A percentile compares a stretch with the other conserved stretches of the same genome.
phyloP scores from a whole-genome alignment of 805 yeast species.

The Kazachstania martiniae region DNA sequence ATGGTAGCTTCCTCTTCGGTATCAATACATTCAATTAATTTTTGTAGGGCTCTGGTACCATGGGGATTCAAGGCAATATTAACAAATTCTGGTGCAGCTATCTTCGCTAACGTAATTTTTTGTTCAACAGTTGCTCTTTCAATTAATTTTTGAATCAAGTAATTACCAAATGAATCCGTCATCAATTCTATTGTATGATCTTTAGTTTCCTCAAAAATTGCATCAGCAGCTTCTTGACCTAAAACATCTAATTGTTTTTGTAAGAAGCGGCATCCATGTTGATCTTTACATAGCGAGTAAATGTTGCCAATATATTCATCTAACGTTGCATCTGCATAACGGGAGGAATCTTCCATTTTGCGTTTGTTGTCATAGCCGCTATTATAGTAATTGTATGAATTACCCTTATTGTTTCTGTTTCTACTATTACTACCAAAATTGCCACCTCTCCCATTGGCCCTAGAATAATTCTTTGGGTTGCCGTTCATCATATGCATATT shows the following conservation, averaged over 20 bases:
- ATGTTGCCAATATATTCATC: conserved; percentile 65
- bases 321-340: conserved; percentile 54
- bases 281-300: conserved; percentile 80
- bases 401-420: no score
- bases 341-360: conserved; percentile 51
- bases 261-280: conserved; percentile 89
- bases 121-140: conserved; percentile 66
- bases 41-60: conserved; percentile 93
- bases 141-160: conserved; percentile 79
- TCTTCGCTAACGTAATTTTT: conserved; percentile 54
- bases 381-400: conserved; percentile 3
- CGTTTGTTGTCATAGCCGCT: conserved; percentile 9
- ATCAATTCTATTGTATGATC: conserved; percentile 74
- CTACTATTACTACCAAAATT: conserved; percentile 4
- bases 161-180: conserved; percentile 97
- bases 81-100: conserved; percentile 63
- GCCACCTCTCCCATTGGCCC: conserved; percentile 8
- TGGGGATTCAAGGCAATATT: conserved; percentile 85
- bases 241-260: conserved; percentile 74
- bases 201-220: conserved; percentile 73
- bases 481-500: conserved; percentile 6
- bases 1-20: conserved; percentile 62
- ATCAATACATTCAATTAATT: conserved; percentile 71
- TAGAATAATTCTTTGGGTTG: conserved; percentile 14
- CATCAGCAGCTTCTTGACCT: conserved; percentile 50